Base-by-base conservation (phyloP, 768 basidiomycete genomes). In the Trametes maxima region DNA sequence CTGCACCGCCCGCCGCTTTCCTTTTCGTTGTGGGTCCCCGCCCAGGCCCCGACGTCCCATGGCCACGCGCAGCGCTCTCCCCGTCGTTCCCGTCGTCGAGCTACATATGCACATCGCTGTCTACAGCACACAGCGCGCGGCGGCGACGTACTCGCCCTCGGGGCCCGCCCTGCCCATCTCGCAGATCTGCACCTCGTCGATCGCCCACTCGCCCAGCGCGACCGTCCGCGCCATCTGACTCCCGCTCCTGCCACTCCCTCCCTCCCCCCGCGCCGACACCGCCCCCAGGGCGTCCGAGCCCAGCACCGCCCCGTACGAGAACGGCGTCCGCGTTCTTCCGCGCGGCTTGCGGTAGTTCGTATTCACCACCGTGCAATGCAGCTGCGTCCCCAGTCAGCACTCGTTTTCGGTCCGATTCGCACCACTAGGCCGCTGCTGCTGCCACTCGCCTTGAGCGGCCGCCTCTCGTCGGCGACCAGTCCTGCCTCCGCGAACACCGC, bases 131-230 rank as follows among this genome's bases (percentile, higher is more conserved):
- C 46, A 48, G 22, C 67, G 66, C 12, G 60, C 74, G 11, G 73
- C 74, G 6, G 66, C 68, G 17, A 85, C 78, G 66, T 90, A 91
- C 69, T 84, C 86, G 14, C 84, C 86, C 60, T 86, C 79, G 0
- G 76, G 77, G 0, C 84, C 87, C 64, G 79, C 79, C 65, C 88
- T 88, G 0, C 89, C 87, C 89, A 90, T 89, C 45, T 79, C 76
- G 75, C 88, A 90, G 35, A 90, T 75, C 69, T 90, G 84, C 12
- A 90, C 72, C 63, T 85, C 82, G 35, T 78, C 70, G 8, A 88
- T 80, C 1, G 67, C 51, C 77, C 83, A 88, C 1, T 73, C 66
- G 0, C 89, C 88, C 21, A 89, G 76, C 37, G 83, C 65, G 22
- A 85, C 77, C 4, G 59, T 53, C 45, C 17, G 28, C 42, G 24